Conservation (phyloP, 2,329 filamentous ascomycete species). For the Cordyceps tenuipes region DNA sequence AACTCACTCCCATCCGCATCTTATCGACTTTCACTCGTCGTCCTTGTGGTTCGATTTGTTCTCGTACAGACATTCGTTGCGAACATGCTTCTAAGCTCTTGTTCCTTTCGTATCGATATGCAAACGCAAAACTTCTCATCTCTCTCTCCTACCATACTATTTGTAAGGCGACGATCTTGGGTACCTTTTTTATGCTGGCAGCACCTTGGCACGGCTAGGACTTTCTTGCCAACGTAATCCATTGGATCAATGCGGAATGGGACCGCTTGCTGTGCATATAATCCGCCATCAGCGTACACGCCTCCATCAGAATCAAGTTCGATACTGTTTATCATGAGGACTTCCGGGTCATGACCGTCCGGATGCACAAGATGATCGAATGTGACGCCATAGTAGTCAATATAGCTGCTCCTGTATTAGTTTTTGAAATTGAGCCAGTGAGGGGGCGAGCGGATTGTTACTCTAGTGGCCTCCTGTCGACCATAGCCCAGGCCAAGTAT, state of each 20-base stretch:
- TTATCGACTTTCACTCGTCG: no score
- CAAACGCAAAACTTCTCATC: neutral
- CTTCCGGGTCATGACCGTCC: slow-evolving; percentile 28
- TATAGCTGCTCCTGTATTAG: neutral
- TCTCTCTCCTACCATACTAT: neutral
- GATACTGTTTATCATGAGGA: slow-evolving; percentile 34
- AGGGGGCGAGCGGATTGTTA: no score
- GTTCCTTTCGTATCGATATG: no score
- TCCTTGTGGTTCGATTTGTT: no score
- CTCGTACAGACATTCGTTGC: no score
- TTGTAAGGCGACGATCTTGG: neutral
- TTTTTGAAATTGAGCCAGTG: neutral
- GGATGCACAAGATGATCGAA: slow-evolving; percentile 31
- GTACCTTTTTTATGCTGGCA: neutral
- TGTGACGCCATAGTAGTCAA: slow-evolving; percentile 32
- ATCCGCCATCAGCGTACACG: no score
- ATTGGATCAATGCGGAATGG: no score
- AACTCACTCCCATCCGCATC: no score
- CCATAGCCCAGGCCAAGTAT: neutral
- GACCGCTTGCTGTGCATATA: no score
- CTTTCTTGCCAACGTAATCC: slow-evolving; percentile 16
- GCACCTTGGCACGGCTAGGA: neutral
- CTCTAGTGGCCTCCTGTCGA: neutral
- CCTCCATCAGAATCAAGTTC: no score
- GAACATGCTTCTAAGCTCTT: no score